Percentiles rank a stretch among this genome's conserved stretches.
Evolutionary conservation across 2,329 filamentous ascomycete species (phyloP).

Genomic region (Alternaria sp.): DNA sequence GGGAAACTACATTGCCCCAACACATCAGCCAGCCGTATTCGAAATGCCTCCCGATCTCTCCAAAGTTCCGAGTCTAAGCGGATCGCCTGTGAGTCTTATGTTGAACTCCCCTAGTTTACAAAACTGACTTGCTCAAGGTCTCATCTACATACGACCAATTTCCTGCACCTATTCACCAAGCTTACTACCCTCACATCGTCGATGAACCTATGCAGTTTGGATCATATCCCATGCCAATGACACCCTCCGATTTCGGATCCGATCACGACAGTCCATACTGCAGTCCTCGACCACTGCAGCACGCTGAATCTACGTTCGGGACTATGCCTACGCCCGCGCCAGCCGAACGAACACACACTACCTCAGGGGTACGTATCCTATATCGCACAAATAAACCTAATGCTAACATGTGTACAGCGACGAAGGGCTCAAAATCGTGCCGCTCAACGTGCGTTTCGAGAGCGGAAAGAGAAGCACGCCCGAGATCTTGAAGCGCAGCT

Average conservation of each 20-base stretch:
- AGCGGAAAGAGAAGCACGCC: constrained; percentile 70
- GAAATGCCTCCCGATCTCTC: constrained; percentile 44
- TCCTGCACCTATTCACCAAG: constrained; percentile 38
- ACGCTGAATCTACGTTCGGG: constrained; percentile 32
- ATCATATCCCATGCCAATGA: constrained; percentile 47
- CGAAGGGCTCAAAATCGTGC: constrained; percentile 67
- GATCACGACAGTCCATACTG: constrained; percentile 49
- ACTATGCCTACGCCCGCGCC: constrained; percentile 24
- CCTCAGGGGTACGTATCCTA: constrained; percentile 44
- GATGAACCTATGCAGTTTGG: constrained; percentile 43
- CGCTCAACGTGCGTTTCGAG: constrained; percentile 66
- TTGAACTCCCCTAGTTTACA: neutral
- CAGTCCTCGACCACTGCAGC: constrained; percentile 42
- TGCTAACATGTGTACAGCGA: constrained; percentile 50
- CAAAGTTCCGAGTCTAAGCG: constrained; percentile 48
- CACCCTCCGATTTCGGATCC: constrained; percentile 49
- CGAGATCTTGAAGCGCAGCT: constrained; percentile 67
- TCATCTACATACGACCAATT: constrained; percentile 48
- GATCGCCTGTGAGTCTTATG: constrained; percentile 44
- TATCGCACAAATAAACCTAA: neutral
- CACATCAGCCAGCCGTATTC: constrained; percentile 42
- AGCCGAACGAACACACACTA: constrained; percentile 46
- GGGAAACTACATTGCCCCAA: constrained; percentile 37
- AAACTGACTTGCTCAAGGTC: constrained; percentile 28
- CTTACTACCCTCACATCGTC: constrained; percentile 43